These are phyloP conservation scores for Buxus sempervirens DNA, from an alignment of 164 flowering plant genomes.

Conservation along the genomic window DNA sequence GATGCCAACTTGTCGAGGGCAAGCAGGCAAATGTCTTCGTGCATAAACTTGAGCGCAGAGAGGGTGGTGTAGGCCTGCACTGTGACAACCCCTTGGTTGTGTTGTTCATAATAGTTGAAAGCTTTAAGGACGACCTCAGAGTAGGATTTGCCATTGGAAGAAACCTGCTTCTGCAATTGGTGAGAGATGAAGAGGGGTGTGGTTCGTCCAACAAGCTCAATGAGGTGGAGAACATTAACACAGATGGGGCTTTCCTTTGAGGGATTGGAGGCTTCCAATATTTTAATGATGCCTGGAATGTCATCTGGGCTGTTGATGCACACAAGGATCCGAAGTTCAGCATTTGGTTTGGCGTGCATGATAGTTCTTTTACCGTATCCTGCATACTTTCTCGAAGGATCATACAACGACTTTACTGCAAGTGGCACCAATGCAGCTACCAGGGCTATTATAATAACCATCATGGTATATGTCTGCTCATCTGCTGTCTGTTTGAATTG, in stretches of 20 bases:
- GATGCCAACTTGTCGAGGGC: constrained; percentile 26
- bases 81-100: background rate
- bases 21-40: constrained; percentile 34
- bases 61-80: constrained; percentile 17
- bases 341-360: constrained; percentile 1
- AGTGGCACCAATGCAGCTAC: background rate
- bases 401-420: background rate
- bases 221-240: constrained; percentile 31
- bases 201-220: constrained; percentile 33
- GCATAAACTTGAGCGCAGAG: constrained; percentile 34
- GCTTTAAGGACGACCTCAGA: background rate
- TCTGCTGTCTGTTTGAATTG: too few relatives aligned
- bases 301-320: constrained; percentile 28
- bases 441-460: background rate
- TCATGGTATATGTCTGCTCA: too few relatives aligned
- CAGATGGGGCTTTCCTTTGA: constrained; percentile 26
- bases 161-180: background rate
- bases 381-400: constrained; percentile 14
- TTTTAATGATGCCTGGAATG: constrained; percentile 24
- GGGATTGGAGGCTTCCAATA: constrained; percentile 33
- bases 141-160: background rate
- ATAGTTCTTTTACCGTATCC: constrained; percentile 12
- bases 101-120: background rate
- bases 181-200: constrained; percentile 24
- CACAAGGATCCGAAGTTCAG: constrained; percentile 27